Evolutionary conservation across 2,329 filamentous ascomycete genomes (phyloP), one percentile per base, ranked within the genome.

Genomic region (Colletotrichum agaves): DNA sequence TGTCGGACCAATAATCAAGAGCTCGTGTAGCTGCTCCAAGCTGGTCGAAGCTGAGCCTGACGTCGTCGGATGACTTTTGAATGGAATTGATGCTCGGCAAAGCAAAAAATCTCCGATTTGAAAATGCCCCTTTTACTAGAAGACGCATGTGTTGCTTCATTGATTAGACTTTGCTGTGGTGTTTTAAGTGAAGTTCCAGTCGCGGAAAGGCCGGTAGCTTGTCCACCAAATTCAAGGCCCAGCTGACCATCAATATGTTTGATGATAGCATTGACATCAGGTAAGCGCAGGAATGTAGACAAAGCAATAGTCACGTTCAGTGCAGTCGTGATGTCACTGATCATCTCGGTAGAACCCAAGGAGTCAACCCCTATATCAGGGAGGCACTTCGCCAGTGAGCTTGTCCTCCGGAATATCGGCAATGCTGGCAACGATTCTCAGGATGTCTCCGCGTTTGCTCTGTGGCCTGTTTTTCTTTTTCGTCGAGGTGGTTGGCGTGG

Each of bases 1-100:
- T 73, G 2, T 73, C 35, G 0, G 46, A 56, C 62, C 71, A 78
- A 63, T 77, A 79, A 15, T 72, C 49, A 5, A 39, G 70, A 63
- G n/a, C 53, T 5, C 1, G 56, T 27, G 3, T 33, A 5, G 10
- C 41, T 6, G 37, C 4, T 7, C 59, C 60, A 1, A 63, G 31
- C 4, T 23, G 21, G 33, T 70, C 69, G 46, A 55, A 72, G 8
- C 6, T 52, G 31, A 60, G 47, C n/a, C 56, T 37, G 5, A 47
- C 41, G 7, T 46, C 56, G 0, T 55, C 37, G 10, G 61, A 65
- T 0, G 44, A 19, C 12, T 13, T 2, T 1, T 5, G 21, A 2
- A 61, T 53, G 3, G 56, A 61, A 12, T 13, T 8, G 8, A 61
- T 61, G 10, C 3, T 19, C 5, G 56, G 56, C 19, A 59, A 4